Conservation (phyloP, 2,329 filamentous ascomycete species). For the Cladophialophora exuberans region DNA sequence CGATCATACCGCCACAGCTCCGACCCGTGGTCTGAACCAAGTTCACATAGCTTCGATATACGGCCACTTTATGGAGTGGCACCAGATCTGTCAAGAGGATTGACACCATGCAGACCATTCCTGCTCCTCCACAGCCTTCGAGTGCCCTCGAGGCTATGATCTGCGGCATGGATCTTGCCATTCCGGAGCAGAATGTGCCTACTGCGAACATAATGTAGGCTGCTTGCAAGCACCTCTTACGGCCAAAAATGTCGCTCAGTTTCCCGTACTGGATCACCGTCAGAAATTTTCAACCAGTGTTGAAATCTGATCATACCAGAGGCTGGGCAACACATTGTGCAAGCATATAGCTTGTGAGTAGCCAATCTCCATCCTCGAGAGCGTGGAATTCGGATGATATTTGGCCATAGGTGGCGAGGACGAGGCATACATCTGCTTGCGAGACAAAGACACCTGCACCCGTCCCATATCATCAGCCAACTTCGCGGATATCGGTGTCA, state of each 20-base stretch:
- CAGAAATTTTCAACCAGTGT: too few relatives aligned
- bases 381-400: neutral
- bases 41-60: slow-evolving; percentile 42
- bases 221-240: slow-evolving; percentile 44
- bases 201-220: slow-evolving; percentile 47
- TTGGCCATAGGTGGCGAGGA: neutral
- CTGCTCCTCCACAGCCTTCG: slow-evolving; percentile 50
- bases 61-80: slow-evolving; percentile 52
- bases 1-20: too few relatives aligned
- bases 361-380: neutral
- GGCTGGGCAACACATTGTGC: neutral
- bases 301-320: neutral
- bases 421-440: neutral
- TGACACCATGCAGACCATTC: slow-evolving; percentile 48
- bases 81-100: slow-evolving; percentile 55
- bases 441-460: neutral
- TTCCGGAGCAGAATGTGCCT: slow-evolving; percentile 45
- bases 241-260: slow-evolving; percentile 50
- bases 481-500: too few relatives aligned
- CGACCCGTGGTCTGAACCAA: too few relatives aligned
- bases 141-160: slow-evolving; percentile 45
- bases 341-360: neutral
- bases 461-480: too few relatives aligned
- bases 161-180: slow-evolving; percentile 41
- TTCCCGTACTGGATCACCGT: slow-evolving; percentile 4